Percentiles rank a stretch among this genome's conserved stretches.
phyloP scores from a whole-genome alignment of 108 stramenopile genomes.

The Fragilaria radians region DNA sequence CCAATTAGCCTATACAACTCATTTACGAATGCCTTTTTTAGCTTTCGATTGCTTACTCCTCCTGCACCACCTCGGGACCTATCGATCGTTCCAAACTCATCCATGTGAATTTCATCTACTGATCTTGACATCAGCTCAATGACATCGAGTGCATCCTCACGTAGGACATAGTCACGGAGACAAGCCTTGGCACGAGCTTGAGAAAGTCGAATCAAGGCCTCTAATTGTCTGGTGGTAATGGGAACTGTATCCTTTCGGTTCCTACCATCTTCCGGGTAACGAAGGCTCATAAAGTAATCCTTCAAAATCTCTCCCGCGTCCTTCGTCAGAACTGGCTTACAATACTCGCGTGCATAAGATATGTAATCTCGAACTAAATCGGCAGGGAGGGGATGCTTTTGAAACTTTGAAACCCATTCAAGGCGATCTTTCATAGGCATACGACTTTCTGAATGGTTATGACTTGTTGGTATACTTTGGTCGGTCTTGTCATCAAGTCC shows the following conservation, averaged over 20 bases:
- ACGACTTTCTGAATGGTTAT: background rate
- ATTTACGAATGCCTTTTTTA: constrained; percentile 39
- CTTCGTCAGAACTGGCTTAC: constrained; percentile 80
- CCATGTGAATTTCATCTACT: constrained; percentile 38
- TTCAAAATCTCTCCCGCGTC: constrained; percentile 83
- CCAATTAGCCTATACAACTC: constrained; percentile 36
- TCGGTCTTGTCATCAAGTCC: background rate
- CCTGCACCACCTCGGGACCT: constrained; percentile 61
- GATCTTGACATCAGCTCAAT: constrained; percentile 81
- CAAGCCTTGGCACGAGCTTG: constrained; percentile 96
- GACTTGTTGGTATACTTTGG: background rate
- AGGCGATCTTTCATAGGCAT: constrained; percentile 44
- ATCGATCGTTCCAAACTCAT: constrained; percentile 67
- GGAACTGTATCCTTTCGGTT: constrained; percentile 67
- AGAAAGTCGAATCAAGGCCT: constrained; percentile 88
- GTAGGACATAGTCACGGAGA: constrained; percentile 82
- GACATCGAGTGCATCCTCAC: constrained; percentile 96
- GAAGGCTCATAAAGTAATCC: constrained; percentile 85
- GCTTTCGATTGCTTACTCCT: constrained; percentile 68
- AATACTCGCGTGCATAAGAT: constrained; percentile 91
- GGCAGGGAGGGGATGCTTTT: constrained; percentile 71
- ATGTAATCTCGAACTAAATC: constrained; percentile 93
- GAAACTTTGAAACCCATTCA: constrained; percentile 64
- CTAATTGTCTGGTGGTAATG: constrained; percentile 96
- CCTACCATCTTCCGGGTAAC: constrained; percentile 45